phyloP scores from a whole-genome alignment of 1,284 basidiomycete species.

The Anthracocystis setariae region DNA sequence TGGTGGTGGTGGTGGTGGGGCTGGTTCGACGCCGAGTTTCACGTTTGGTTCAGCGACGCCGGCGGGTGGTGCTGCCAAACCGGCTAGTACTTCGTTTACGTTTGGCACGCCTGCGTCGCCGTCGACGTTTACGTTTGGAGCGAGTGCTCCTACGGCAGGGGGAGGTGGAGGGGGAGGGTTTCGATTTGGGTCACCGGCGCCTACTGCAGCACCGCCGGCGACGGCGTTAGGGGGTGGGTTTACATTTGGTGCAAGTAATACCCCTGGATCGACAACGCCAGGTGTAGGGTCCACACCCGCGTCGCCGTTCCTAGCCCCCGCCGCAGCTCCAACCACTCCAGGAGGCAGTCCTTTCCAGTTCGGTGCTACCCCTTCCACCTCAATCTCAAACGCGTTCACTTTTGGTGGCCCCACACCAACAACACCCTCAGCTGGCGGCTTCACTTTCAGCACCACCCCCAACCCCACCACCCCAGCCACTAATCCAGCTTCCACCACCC shows the following conservation, averaged over 20 bases:
- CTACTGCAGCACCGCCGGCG: slow-evolving; percentile 10
- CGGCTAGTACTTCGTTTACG: slow-evolving; percentile 17
- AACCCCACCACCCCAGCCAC: no score
- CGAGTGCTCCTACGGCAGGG: neutral
- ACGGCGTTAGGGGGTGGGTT: no score
- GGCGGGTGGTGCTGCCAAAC: neutral
- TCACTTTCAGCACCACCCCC: slow-evolving; percentile 38
- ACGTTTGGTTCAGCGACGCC: slow-evolving; percentile 35
- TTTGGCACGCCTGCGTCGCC: slow-evolving; percentile 17
- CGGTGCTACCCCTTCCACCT: slow-evolving; percentile 2
- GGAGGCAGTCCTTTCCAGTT: slow-evolving; percentile 15
- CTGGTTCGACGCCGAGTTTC: slow-evolving; percentile 23
- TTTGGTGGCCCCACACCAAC: slow-evolving; percentile 17
- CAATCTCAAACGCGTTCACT: slow-evolving; percentile 16
- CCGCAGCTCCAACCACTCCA: slow-evolving; percentile 20
- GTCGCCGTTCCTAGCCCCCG: slow-evolving; percentile 23
- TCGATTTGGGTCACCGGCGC: slow-evolving; percentile 31
- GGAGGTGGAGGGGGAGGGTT: slow-evolving; percentile 15
- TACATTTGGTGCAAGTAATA: slow-evolving; percentile 22
- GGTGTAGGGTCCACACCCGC: slow-evolving; percentile 29
- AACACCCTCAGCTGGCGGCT: slow-evolving; percentile 7
- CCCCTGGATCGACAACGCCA: slow-evolving; percentile 10
- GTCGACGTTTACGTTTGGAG: slow-evolving; percentile 31
- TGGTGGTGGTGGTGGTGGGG: no score
- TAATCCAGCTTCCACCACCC: no score